phyloP scores from a whole-genome alignment of 2,329 filamentous ascomycete genomes.

The Tolypocladium capitatum region DNA sequence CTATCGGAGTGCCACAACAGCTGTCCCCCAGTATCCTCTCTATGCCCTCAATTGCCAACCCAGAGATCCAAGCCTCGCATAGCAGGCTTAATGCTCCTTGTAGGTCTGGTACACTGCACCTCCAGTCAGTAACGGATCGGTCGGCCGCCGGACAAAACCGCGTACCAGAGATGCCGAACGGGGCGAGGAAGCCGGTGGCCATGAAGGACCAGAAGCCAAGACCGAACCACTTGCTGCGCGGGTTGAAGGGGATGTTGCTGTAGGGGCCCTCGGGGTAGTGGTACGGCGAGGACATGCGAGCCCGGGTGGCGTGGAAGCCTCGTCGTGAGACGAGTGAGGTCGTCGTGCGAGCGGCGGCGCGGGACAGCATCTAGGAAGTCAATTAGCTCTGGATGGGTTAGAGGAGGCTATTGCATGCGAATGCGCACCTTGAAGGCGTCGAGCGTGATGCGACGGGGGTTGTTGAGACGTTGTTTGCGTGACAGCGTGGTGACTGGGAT shows the following conservation, averaged over 20 bases:
- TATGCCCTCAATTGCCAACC: slow-evolving; percentile 8
- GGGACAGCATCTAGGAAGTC: slow-evolving; percentile 64
- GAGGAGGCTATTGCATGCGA: slow-evolving; percentile 3
- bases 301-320: slow-evolving; percentile 83
- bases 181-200: slow-evolving; percentile 41
- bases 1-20: slow-evolving; percentile 19
- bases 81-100: slow-evolving; percentile 22
- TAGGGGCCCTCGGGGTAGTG: slow-evolving; percentile 96
- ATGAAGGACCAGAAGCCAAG: slow-evolving; percentile 69
- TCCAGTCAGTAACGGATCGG: slow-evolving; percentile 1
- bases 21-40: slow-evolving; percentile 10
- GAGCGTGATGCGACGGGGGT: slow-evolving; percentile 12
- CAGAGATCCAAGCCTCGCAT: slow-evolving; percentile 4
- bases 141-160: slow-evolving; percentile 12
- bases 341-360: slow-evolving; percentile 51
- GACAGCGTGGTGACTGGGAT: slow-evolving; percentile 15
- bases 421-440: slow-evolving; percentile 5
- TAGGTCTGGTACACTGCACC: slow-evolving; percentile 33
- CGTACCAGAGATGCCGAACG: slow-evolving; percentile 51
- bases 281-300: slow-evolving; percentile 80
- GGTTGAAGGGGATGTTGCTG: slow-evolving; percentile 95
- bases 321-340: slow-evolving; percentile 68
- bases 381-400: slow-evolving; percentile 23
- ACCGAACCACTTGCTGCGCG: slow-evolving; percentile 74
- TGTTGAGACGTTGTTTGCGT: slow-evolving; percentile 12